Conservation (phyloP, 1,284 basidiomycete genomes). For the Mycosarcoma mackinlayi region DNA sequence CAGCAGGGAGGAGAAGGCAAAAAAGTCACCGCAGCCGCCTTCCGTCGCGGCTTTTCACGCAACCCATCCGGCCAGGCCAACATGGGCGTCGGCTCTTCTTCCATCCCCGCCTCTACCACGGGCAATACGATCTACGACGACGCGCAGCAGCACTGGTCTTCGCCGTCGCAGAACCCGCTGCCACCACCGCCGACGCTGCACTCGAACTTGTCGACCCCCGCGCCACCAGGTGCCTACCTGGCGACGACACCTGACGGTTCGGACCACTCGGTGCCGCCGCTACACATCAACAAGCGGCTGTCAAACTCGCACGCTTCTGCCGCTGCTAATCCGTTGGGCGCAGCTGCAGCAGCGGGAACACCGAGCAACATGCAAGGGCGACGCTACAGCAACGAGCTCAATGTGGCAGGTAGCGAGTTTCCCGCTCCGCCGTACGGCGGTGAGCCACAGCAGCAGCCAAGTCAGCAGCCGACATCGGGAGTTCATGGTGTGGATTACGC, state of each 20-base stretch:
- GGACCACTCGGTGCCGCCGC: constrained; percentile 29
- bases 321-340: constrained; percentile 19
- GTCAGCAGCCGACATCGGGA: too few species aligned
- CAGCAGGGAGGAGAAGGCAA: constrained; percentile 29
- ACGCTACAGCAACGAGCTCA: constrained; percentile 27
- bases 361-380: constrained; percentile 28
- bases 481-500: too few species aligned
- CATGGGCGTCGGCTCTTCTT: constrained; percentile 14
- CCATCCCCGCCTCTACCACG: background rate
- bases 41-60: constrained; percentile 57
- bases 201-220: constrained; percentile 15
- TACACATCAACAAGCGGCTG: constrained; percentile 50
- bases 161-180: constrained; percentile 15
- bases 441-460: background rate
- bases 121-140: constrained; percentile 15
- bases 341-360: constrained; percentile 29
- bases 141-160: constrained; percentile 3
- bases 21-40: constrained; percentile 63
- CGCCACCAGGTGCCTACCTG: constrained; percentile 24
- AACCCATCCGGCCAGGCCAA: constrained; percentile 41
- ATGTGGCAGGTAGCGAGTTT: constrained; percentile 18
- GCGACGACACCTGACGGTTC: constrained; percentile 13
- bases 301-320: constrained; percentile 30
- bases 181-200: constrained; percentile 22
- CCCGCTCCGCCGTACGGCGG: constrained; percentile 49